Evolutionary conservation across 148 eudicot genomes (phyloP).

Genomic region (Cornus kousa): DNA sequence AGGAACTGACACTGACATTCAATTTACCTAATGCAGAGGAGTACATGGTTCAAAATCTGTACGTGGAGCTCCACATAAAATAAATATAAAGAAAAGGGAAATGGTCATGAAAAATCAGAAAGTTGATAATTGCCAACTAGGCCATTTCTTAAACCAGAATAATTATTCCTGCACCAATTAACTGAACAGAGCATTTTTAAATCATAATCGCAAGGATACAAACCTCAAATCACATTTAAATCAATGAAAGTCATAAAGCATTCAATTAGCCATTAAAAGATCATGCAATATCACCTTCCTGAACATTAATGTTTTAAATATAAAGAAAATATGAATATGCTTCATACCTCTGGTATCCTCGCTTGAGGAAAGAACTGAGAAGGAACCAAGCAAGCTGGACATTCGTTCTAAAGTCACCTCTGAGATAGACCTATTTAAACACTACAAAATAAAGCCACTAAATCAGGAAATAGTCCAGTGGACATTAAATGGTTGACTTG

Average conservation of each 20-base stretch:
- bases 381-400: slow-evolving; percentile 72
- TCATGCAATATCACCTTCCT: neutral
- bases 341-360: slow-evolving; percentile 55
- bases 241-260: slow-evolving; percentile 2
- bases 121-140: neutral
- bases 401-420: slow-evolving; percentile 67
- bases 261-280: neutral
- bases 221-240: neutral
- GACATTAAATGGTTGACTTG: neutral
- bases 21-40: neutral
- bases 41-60: neutral
- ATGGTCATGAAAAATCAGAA: neutral
- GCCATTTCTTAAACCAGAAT: neutral
- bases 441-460: slow-evolving; percentile 29
- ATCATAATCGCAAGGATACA: neutral
- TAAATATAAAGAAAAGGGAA: neutral
- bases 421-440: slow-evolving; percentile 62
- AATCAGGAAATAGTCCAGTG: slow-evolving; percentile 12
- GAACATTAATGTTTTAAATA: neutral
- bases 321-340: neutral
- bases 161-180: neutral
- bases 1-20: neutral
- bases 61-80: neutral
- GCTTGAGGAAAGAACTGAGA: slow-evolving; percentile 49
- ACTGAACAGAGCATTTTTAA: neutral